These are phyloP conservation scores for Scytalidium lignicola DNA, from an alignment of 2,329 filamentous ascomycete genomes.

Conservation along the genomic window DNA sequence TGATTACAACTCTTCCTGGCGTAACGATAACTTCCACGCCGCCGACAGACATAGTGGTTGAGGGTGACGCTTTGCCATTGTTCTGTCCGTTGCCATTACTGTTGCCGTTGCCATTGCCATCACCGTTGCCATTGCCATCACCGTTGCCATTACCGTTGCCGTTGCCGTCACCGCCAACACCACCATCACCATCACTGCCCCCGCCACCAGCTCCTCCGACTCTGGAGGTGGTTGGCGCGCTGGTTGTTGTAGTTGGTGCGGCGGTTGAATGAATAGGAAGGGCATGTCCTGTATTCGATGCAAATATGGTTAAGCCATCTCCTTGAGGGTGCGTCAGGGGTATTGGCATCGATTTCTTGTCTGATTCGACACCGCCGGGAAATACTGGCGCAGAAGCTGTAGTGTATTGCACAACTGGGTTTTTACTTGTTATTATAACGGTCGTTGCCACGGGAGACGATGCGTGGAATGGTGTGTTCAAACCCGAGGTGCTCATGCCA, in stretches of 20 bases:
- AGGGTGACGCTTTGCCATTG: background rate
- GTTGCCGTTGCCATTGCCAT: background rate
- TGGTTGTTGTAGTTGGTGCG: background rate
- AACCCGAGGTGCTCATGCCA: no score
- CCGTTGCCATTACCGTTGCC: background rate
- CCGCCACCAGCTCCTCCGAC: background rate
- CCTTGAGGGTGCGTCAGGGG: background rate
- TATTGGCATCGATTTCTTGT: no score
- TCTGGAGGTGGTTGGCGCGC: background rate
- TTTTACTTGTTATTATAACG: conserved; percentile 19
- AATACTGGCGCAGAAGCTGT: conserved; percentile 9
- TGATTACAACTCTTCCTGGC: conserved; percentile 17
- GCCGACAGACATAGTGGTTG: conserved; percentile 10
- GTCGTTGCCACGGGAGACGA: conserved; percentile 6
- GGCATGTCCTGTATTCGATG: background rate
- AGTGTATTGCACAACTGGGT: conserved; percentile 14
- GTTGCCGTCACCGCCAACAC: background rate
- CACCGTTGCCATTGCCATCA: background rate
- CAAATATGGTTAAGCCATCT: background rate
- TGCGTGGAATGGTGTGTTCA: background rate
- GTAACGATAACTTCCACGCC: conserved; percentile 16
- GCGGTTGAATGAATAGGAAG: background rate
- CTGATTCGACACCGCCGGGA: background rate
- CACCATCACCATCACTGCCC: background rate
- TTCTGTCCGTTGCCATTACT: no score